Conservation (phyloP, 306 rosid species). For the Prosopis cineraria region DNA sequence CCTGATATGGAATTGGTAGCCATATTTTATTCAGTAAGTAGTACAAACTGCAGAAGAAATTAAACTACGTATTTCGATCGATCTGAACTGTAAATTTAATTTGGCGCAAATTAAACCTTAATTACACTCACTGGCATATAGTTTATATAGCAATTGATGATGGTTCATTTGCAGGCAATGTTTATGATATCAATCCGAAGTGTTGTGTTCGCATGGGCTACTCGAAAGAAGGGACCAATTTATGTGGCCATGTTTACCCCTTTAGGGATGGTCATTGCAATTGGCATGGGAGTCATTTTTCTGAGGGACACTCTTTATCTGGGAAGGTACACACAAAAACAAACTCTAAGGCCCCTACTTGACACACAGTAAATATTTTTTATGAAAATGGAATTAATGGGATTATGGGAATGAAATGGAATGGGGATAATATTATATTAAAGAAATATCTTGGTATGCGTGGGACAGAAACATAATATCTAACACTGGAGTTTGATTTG, state of each 20-base stretch:
- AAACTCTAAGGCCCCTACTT: too few species aligned
- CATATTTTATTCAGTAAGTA: constrained; percentile 29
- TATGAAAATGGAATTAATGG: too few species aligned
- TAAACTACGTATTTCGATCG: background rate
- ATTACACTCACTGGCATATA: background rate
- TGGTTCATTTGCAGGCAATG: constrained; percentile 43
- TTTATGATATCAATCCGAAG: constrained; percentile 33
- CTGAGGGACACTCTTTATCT: constrained; percentile 53
- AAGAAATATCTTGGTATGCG: too few species aligned
- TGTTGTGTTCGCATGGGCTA: constrained; percentile 38
- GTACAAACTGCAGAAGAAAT: background rate
- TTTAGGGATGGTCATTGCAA: constrained; percentile 49
- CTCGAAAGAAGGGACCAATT: constrained; percentile 52
- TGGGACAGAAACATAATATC: too few species aligned
- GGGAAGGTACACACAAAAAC: constrained; percentile 40
- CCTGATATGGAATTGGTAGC: constrained; percentile 21
- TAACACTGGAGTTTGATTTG: background rate
- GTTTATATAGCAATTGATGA: background rate
- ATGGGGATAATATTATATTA: too few species aligned
- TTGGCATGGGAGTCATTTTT: constrained; percentile 50
- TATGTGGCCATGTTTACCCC: constrained; percentile 54
- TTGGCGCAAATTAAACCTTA: background rate
- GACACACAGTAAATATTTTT: too few species aligned
- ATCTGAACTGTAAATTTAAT: background rate
- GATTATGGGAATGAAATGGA: too few species aligned